phyloP scores from a whole-genome alignment of 2,329 filamentous ascomycete species.

The Davidsoniella eucalypti region DNA sequence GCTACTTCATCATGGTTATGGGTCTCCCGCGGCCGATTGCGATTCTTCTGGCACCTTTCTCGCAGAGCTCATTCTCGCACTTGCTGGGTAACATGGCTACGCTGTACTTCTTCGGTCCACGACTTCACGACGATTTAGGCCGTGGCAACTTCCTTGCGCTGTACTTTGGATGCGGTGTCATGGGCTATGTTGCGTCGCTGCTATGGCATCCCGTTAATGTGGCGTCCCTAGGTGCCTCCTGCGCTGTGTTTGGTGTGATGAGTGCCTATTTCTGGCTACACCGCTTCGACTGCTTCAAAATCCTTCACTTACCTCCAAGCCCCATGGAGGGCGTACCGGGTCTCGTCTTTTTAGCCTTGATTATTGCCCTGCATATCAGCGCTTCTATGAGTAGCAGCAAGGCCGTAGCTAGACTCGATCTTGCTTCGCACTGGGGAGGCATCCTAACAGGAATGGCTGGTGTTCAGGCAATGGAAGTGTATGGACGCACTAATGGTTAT shows the following conservation, averaged over 20 bases:
- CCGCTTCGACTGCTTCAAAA: conserved; percentile 36
- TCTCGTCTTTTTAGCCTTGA: conserved; percentile 34
- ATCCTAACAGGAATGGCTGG: conserved; percentile 31
- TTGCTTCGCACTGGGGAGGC: conserved; percentile 37
- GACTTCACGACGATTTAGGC: conserved; percentile 54
- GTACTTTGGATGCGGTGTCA: conserved; percentile 41
- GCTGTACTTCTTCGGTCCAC: conserved; percentile 49
- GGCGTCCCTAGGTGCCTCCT: conserved; percentile 50
- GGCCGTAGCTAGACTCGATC: conserved; percentile 33
- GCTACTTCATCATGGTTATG: conserved; percentile 47
- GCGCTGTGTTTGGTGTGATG: conserved; percentile 43
- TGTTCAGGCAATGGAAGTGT: conserved; percentile 20
- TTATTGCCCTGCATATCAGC: conserved; percentile 33
- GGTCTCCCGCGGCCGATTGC: conserved; percentile 46
- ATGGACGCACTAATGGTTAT: conserved; percentile 7
- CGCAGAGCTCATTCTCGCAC: conserved; percentile 48
- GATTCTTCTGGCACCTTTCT: conserved; percentile 50
- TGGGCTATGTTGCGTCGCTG: conserved; percentile 44
- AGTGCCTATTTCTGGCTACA: conserved; percentile 47
- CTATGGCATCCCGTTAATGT: conserved; percentile 29
- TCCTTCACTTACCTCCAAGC: conserved; percentile 40
- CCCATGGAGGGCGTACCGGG: conserved; percentile 35
- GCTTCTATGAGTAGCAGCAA: conserved; percentile 27
- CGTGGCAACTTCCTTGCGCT: conserved; percentile 53
- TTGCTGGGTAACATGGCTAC: conserved; percentile 46